A percentile compares a stretch with the other conserved stretches of the same genome.
These are phyloP conservation scores for Vigna reflexopilosa DNA, from an alignment of 306 rosid species.

Conservation along the genomic window DNA sequence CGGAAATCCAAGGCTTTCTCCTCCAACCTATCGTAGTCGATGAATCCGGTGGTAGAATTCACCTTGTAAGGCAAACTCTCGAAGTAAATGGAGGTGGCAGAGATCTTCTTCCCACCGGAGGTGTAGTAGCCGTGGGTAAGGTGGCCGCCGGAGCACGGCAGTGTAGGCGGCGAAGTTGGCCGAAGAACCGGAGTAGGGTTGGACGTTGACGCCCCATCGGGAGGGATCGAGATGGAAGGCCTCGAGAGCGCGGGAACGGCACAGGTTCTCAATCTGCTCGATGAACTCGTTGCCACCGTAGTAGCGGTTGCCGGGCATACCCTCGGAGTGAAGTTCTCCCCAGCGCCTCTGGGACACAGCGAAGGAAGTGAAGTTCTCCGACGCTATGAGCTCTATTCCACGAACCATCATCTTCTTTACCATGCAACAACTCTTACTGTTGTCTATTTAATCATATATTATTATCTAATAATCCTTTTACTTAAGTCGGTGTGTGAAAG, in stretches of 20 bases:
- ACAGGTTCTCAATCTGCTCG: constrained; percentile 89
- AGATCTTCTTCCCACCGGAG: no score
- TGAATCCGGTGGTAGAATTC: no score
- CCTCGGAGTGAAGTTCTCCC: constrained; percentile 73
- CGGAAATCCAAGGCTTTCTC: no score
- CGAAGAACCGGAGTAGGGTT: constrained; percentile 94
- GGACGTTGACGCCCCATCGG: constrained; percentile 90
- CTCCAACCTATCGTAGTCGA: no score
- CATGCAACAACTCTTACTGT: no score
- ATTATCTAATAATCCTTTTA: no score
- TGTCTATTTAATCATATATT: no score
- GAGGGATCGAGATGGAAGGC: constrained; percentile 65
- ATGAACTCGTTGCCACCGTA: constrained; percentile 97
- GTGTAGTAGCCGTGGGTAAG: no score
- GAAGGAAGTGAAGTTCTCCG: constrained; percentile 96
- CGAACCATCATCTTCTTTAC: constrained; percentile 22
- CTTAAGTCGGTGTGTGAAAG: no score
- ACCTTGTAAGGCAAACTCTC: no score
- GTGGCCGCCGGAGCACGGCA: constrained; percentile 60
- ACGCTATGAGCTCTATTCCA: constrained; percentile 95
- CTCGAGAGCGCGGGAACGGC: constrained; percentile 85
- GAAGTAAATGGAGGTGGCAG: no score
- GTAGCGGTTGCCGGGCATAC: constrained; percentile 92
- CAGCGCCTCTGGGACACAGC: constrained; percentile 88
- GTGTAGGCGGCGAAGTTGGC: constrained; percentile 98